Evolutionary conservation across 208 protist species (phyloP).

Genomic region (Spongospora subterranea): DNA sequence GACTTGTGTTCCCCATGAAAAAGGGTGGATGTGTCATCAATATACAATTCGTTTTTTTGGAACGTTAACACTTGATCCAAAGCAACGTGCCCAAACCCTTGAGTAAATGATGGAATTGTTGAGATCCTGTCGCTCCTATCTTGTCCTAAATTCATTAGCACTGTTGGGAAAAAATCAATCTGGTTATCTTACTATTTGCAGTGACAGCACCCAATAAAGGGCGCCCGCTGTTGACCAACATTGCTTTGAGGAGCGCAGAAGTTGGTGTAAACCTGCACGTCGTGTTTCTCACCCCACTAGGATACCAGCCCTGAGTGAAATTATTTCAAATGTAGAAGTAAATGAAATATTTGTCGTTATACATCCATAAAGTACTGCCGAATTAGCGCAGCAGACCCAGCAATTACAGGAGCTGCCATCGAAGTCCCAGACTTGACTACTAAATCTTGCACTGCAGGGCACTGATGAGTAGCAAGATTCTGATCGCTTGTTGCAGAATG

Average conservation of each 20-base stretch:
- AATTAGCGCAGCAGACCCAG: not conserved
- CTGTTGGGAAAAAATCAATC: not conserved
- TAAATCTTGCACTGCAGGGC: not conserved
- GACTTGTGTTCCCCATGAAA: not conserved
- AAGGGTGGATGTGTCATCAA: not conserved
- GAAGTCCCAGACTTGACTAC: not conserved
- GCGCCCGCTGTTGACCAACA: not conserved
- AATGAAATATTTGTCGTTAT: not conserved
- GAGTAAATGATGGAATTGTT: not conserved
- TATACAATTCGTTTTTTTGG: not conserved
- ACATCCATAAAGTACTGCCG: conserved; percentile 2
- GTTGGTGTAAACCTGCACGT: not conserved
- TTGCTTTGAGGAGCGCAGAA: not conserved
- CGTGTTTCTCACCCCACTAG: not conserved
- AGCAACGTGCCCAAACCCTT: not conserved
- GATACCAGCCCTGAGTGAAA: not conserved
- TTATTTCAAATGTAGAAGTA: not conserved
- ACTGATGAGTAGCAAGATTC: not conserved
- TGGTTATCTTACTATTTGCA: not conserved
- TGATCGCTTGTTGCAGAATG: not conserved
- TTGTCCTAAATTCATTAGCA: not conserved
- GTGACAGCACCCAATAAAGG: not conserved
- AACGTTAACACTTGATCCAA: not conserved
- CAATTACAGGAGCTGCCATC: not conserved
- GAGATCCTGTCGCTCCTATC: not conserved